Percentiles rank a stretch among this genome's conserved stretches.
Conservation (phyloP, 495 filamentous ascomycete genomes). For the Penicillium lagena region DNA sequence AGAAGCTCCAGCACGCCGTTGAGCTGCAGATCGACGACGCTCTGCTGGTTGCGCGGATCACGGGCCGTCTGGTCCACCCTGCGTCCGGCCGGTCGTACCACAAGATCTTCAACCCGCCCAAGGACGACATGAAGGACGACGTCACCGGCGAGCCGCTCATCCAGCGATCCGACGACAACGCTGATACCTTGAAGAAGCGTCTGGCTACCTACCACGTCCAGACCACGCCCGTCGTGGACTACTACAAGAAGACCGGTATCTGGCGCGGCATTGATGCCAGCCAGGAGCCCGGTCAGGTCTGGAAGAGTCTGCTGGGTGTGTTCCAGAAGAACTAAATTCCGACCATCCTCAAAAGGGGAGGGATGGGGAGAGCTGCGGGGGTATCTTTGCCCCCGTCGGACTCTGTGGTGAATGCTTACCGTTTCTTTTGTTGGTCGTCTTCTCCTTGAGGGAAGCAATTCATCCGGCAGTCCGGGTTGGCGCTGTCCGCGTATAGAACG, state of each 20-base stretch:
- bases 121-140: constrained; percentile 89
- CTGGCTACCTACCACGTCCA: constrained; percentile 90
- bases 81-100: constrained; percentile 96
- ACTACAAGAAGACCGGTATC: constrained; percentile 96
- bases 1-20: constrained; percentile 85
- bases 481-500: constrained; percentile 19
- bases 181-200: constrained; percentile 93
- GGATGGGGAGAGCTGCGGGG: background rate
- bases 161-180: constrained; percentile 95
- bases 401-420: background rate
- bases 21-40: constrained; percentile 96
- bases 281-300: constrained; percentile 93
- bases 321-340: constrained; percentile 53
- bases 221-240: constrained; percentile 84
- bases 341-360: background rate
- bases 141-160: constrained; percentile 94
- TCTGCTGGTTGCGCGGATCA: constrained; percentile 91
- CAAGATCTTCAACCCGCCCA: constrained; percentile 98
- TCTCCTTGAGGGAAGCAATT: background rate
- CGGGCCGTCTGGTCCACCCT: constrained; percentile 91
- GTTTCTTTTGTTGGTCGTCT: background rate
- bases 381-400: background rate
- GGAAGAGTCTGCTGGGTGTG: constrained; percentile 83
- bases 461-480: constrained; percentile 6
- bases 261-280: constrained; percentile 95